Conservation (phyloP, 495 filamentous ascomycete genomes). For the Saxophila tyrrhenica region DNA sequence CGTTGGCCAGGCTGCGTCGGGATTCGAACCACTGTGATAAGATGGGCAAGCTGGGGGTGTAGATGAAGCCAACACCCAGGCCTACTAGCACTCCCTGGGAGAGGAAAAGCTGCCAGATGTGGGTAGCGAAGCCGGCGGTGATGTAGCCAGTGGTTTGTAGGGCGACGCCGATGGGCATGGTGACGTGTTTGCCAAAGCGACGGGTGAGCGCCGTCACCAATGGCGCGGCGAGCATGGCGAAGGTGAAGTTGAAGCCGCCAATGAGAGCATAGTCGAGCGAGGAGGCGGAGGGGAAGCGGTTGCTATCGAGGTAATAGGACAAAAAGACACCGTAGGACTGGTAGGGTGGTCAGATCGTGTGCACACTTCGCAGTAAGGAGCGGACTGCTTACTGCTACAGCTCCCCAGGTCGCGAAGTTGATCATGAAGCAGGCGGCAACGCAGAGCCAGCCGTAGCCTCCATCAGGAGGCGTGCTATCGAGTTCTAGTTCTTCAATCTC, state of each 20-base stretch:
- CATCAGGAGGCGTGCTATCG: too few species aligned
- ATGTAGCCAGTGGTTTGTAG: conserved; percentile 32
- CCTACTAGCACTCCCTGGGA: conserved; percentile 69
- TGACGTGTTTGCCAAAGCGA: conserved; percentile 26
- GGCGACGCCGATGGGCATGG: conserved; percentile 32
- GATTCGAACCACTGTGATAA: conserved; percentile 68
- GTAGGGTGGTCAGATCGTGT: neutral
- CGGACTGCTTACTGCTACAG: neutral
- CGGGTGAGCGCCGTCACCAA: conserved; percentile 31
- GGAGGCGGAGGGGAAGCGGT: conserved; percentile 32
- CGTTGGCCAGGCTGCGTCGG: conserved; percentile 57
- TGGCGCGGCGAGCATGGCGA: conserved; percentile 36
- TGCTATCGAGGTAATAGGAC: conserved; percentile 34
- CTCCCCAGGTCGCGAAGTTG: conserved; percentile 33
- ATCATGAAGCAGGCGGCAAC: conserved; percentile 25
- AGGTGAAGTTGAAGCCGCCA: conserved; percentile 37
- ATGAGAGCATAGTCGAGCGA: conserved; percentile 40
- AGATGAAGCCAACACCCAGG: conserved; percentile 61
- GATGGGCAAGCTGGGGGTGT: conserved; percentile 55
- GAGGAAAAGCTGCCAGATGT: conserved; percentile 49
- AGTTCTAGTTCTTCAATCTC: too few species aligned
- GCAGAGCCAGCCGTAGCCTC: conserved; percentile 38
- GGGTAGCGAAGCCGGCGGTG: conserved; percentile 33
- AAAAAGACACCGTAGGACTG: conserved; percentile 37
- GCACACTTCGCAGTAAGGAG: neutral